Evolutionary conservation across 257 asterid genomes (phyloP), one percentile per base, ranked within the genome.

Genomic region (Datura wrightii): DNA sequence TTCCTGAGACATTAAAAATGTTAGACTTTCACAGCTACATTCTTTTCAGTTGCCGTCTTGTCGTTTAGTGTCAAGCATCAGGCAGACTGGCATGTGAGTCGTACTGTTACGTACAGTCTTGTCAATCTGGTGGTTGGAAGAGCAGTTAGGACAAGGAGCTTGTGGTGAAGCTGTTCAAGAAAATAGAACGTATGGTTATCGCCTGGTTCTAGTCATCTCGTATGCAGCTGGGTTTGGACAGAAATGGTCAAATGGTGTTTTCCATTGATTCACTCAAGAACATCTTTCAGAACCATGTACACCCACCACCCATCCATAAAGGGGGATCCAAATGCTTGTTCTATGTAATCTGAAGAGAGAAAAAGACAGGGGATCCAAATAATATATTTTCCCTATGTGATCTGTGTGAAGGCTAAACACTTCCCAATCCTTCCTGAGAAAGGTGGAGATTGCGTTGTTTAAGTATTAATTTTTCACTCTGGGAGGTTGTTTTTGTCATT

Each of bases 211-310:
- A 76, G 44, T 31, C 81, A 76, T 76, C 81, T 31, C 14, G 8
- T 11, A 24, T 74, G 81, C 59, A 74, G 59, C 81, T 74, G 44
- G 42, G 60, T 24, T 19, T 74, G 44, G 81, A 48, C 39, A 48
- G 13, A 74, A 60, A 24, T 76, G 82, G 6, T 13, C n/a, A 50
- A 7, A 76, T 76, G 60, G 62, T 76, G 82, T 76, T 46, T 70
- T 54, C 36, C 79, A 70, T 41, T 9, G 36, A 41, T 70, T 70
- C 79, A 70, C 79, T 70, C 54, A 31, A 50, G 82, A 50, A 31
- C 62, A 76, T 52, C 60, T 76, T 76, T 76, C 24, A 76, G 62
- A 76, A 76, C 81, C 62, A 76, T 50, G 62, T 31, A 76, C 19
- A 74, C 60, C 59, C 80, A 72, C 80, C 80, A 48, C 8, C 60